Percentiles rank a stretch among this genome's conserved stretches.
Evolutionary conservation across 1,284 basidiomycete genomes (phyloP).

Genomic region (Marasmius oreades): DNA sequence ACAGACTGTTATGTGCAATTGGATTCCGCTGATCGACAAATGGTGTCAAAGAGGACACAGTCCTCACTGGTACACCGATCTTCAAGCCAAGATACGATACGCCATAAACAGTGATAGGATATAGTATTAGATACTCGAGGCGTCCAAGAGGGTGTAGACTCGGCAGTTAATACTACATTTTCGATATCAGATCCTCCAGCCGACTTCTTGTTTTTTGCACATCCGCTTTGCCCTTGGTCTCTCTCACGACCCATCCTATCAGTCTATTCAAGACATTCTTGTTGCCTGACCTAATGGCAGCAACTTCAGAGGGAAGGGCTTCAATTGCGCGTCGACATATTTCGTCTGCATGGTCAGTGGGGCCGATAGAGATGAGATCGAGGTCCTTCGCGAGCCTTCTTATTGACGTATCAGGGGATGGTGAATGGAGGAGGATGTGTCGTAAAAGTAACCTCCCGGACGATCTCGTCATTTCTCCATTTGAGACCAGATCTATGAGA

Average conservation of each 20-base stretch:
- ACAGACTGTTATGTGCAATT: too few species aligned
- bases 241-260: constrained; percentile 88
- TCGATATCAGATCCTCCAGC: constrained; percentile 41
- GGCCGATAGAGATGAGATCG: constrained; percentile 35
- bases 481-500: constrained; percentile 75
- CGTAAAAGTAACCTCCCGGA: constrained; percentile 69
- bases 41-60: too few species aligned
- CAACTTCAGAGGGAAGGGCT: constrained; percentile 69
- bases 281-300: constrained; percentile 70
- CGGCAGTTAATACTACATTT: too few species aligned
- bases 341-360: constrained; percentile 40
- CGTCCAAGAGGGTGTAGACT: too few species aligned
- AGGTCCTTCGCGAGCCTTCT: constrained; percentile 45
- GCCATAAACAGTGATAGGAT: too few species aligned
- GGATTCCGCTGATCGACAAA: too few species aligned
- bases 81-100: too few species aligned
- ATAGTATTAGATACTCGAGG: too few species aligned
- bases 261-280: constrained; percentile 84
- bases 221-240: constrained; percentile 77
- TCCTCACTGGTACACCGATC: too few species aligned
- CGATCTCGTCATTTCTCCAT: constrained; percentile 48
- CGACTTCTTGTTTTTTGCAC: constrained; percentile 44
- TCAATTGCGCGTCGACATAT: constrained; percentile 62
- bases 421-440: constrained; percentile 52
- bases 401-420: constrained; percentile 30